phyloP scores from a whole-genome alignment of 2,329 filamentous ascomycete species.

The Hypoxylon sp. region DNA sequence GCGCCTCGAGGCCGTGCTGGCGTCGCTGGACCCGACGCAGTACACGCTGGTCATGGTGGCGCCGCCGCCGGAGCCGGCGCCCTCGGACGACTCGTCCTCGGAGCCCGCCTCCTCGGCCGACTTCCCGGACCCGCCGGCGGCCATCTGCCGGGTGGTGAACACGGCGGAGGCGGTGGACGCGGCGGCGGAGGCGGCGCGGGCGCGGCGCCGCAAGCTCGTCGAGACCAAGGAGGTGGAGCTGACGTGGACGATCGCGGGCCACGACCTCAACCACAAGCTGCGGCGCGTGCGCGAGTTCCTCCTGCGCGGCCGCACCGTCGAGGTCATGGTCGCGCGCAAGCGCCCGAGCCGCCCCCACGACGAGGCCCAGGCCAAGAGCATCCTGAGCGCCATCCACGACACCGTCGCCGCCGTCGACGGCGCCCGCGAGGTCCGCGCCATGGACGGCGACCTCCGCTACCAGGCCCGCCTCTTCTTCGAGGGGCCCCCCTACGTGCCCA shows the following conservation, averaged over 20 bases:
- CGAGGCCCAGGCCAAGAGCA: constrained; percentile 66
- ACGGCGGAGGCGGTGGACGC: constrained; percentile 55
- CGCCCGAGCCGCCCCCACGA: constrained; percentile 63
- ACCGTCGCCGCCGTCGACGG: constrained; percentile 37
- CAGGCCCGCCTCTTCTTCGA: constrained; percentile 50
- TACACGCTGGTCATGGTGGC: constrained; percentile 43
- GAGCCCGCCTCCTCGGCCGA: no score
- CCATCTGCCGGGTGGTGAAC: constrained; percentile 76
- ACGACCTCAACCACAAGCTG: constrained; percentile 79
- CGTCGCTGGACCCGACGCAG: constrained; percentile 26
- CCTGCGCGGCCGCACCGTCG: constrained; percentile 76
- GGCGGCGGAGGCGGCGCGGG: constrained; percentile 52
- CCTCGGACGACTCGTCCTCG: constrained; percentile 25
- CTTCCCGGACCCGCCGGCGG: constrained; percentile 46
- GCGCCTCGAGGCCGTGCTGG: constrained; percentile 29
- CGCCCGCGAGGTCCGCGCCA: constrained; percentile 49
- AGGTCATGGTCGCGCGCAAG: constrained; percentile 75
- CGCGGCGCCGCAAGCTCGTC: constrained; percentile 53
- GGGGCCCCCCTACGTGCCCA: constrained; percentile 44
- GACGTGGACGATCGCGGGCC: constrained; percentile 82
- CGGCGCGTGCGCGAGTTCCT: constrained; percentile 74
- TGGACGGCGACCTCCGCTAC: constrained; percentile 52
- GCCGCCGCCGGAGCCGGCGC: constrained; percentile 36
- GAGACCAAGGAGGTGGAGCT: constrained; percentile 81
- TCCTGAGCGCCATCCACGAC: constrained; percentile 61